Base-by-base conservation (phyloP, 768 basidiomycete species). In the Psilocybe azurescens region DNA sequence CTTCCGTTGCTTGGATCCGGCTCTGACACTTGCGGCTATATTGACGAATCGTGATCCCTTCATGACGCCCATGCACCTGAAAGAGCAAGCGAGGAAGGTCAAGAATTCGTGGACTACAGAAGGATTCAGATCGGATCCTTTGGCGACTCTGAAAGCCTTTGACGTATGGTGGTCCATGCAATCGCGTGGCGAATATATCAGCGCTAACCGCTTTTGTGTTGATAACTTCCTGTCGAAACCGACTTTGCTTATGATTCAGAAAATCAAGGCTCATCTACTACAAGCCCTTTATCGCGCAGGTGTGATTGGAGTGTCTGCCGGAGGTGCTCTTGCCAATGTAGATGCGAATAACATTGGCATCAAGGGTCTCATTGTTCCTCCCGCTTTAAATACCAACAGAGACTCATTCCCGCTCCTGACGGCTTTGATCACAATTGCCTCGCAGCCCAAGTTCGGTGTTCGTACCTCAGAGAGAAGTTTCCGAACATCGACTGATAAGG, bases 1-100 rank as follows among this genome's bases (percentile, higher is more conserved):
- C 81, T 97, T 97, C 87, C 87, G 91, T 61, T 97, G 95, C 75
- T 80, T 98, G 46, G 92, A 95, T 72, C 85, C 88, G 54, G 92
- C 93, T 0, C 74, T 98, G 63, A 93, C 94, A 4, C 83, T 97
- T 52, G 95, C 96, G n/a, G 94, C 94, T 5, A 89, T 97, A 67
- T 77, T 97, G 66, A 88, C 92, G 13, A 91, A 93, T 67, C 90
- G 95, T 33, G 95, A 97, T 61, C 94, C 95, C 5, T 98, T 97
- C 81, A 73, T 96, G 59, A 85, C 89, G 0, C 96, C 96, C 0
- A 83, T 90, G 74, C 86, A 89, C 53, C 78, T 90, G 58, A 93
- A 91, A 75, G 71, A 74, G 9, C 86, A 93, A 69, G 89, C 95
- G 2, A 79, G 86, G 41, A 83, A 81, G 18, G 83, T 83, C 73